Evolutionary conservation across 2,329 filamentous ascomycete genomes (phyloP), one percentile per base, ranked within the genome.

Genomic region (Hypoxylon sp.): DNA sequence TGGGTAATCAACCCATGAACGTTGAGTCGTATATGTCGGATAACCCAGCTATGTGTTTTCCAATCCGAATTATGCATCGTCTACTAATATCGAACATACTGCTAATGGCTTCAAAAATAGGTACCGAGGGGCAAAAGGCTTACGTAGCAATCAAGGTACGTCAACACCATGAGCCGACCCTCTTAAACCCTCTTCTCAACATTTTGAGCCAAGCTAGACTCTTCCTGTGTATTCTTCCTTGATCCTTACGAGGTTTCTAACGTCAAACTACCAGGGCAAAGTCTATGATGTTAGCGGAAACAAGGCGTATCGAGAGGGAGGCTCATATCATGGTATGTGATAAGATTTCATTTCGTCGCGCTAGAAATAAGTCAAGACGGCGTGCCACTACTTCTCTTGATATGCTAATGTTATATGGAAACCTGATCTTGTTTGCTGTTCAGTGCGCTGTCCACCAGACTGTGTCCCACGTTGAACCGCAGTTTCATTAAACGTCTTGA

Each of bases 251-350:
- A 23, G 59, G n/a, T n/a, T 59, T 60, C 46, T 67, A 14, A 70
- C 69, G 57, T 63, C n/a, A 25, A 30, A 17, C 17, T 57, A 45
- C 60, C 65, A 97, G 91, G 95, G 96, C 74, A 93, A 91, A 67
- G 91, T 99, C 57, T 99, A 98, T 77, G 95, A 99, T 77, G 96
- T 99, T 67, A 93, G 89, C 23, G 92, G 91, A 56, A 99, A 98
- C 80, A 90, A 92, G 71, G 90, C 92, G 14, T 99, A 99, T 79
- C 89, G 90, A 50, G 89, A 92, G 9, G 91, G 90, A 23, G 94
- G 93, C 51, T 89, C 91, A 69, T 99, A 99, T 80, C 87, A 93
- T 75, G 92, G 96, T 98, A 84, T 76, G 86, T 80, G 23, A 48
- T 19, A 28, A 30, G 14, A 21, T 48, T 38, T 63, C 46, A 13